Evolutionary conservation across 495 filamentous ascomycete species (phyloP).

Genomic region (Aspergillus baeticus): DNA sequence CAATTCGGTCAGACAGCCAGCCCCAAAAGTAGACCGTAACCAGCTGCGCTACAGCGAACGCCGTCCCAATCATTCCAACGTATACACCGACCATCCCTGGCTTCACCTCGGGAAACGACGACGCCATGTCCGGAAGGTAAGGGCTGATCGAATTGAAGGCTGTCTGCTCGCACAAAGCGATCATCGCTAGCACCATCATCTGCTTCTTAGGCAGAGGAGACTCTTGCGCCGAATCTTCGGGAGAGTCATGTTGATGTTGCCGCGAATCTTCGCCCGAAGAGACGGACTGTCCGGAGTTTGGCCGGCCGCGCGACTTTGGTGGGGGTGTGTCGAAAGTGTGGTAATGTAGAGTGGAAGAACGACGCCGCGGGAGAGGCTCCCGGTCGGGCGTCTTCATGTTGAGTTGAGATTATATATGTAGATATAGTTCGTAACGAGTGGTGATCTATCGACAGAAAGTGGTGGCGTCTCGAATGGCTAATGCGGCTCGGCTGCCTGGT

Average conservation of each 20-base stretch:
- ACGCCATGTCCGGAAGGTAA: slow-evolving; percentile 90
- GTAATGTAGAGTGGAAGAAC: slow-evolving; percentile 78
- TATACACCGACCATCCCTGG: slow-evolving; percentile 74
- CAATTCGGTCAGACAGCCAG: slow-evolving; percentile 81
- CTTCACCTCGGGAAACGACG: slow-evolving; percentile 78
- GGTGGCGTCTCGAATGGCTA: neutral
- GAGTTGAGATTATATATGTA: neutral
- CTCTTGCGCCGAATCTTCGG: slow-evolving; percentile 36
- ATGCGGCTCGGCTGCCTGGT: neutral
- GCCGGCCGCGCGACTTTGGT: slow-evolving; percentile 72
- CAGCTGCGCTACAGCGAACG: slow-evolving; percentile 90
- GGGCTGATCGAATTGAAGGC: slow-evolving; percentile 96
- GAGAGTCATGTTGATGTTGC: slow-evolving; percentile 24
- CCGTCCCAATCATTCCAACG: slow-evolving; percentile 83
- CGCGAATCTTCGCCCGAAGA: slow-evolving; percentile 38
- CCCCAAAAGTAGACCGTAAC: slow-evolving; percentile 94
- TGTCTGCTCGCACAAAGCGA: slow-evolving; percentile 91
- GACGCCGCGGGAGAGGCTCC: slow-evolving; percentile 45
- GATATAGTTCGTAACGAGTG: too few species aligned
- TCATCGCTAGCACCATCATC: slow-evolving; percentile 78
- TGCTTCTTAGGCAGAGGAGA: slow-evolving; percentile 82
- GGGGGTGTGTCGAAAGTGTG: slow-evolving; percentile 94
- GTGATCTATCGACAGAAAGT: too few species aligned
- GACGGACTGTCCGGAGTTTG: slow-evolving; percentile 47
- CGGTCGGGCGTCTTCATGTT: slow-evolving; percentile 32